phyloP scores from a whole-genome alignment of 2,329 filamentous ascomycete species.

The Cercospora sojina region DNA sequence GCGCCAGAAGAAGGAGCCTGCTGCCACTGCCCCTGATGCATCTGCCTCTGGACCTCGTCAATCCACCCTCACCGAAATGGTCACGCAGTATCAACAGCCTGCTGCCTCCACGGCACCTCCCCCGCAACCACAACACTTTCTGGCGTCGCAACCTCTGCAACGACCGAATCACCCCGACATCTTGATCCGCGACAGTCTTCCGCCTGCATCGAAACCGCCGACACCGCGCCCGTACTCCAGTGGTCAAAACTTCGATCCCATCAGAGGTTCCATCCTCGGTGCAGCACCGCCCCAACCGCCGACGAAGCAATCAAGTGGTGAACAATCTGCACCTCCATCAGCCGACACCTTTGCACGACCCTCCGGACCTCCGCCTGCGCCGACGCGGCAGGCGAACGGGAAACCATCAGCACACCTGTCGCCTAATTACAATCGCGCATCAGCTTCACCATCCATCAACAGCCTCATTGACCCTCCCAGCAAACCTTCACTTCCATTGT shows the following conservation, averaged over 20 bases:
- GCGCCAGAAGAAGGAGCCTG: constrained; percentile 42
- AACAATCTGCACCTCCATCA: constrained; percentile 40
- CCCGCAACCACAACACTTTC: constrained; percentile 17
- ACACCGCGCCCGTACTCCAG: constrained; percentile 57
- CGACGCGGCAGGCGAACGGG: constrained; percentile 25
- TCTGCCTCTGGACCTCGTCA: constrained; percentile 35
- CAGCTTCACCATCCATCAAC: constrained; percentile 85
- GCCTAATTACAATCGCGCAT: constrained; percentile 65
- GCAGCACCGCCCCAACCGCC: constrained; percentile 29
- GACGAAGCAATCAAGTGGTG: constrained; percentile 25
- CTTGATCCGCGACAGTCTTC: constrained; percentile 35
- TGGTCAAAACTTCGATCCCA: constrained; percentile 85
- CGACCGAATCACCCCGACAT: constrained; percentile 32
- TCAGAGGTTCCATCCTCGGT: constrained; percentile 65
- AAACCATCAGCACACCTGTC: constrained; percentile 40
- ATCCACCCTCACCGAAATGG: constrained; percentile 44
- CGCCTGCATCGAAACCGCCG: constrained; percentile 40
- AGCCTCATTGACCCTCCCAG: constrained; percentile 75
- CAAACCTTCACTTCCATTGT: constrained; percentile 34
- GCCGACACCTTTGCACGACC: constrained; percentile 38
- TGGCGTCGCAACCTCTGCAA: constrained; percentile 18
- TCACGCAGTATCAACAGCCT: constrained; percentile 34
- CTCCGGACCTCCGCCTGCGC: constrained; percentile 25
- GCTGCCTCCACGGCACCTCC: constrained; percentile 21
- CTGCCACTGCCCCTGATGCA: constrained; percentile 23